These are phyloP conservation scores for Whalleya microplaca DNA, from an alignment of 2,329 filamentous ascomycete species.

Conservation along the genomic window DNA sequence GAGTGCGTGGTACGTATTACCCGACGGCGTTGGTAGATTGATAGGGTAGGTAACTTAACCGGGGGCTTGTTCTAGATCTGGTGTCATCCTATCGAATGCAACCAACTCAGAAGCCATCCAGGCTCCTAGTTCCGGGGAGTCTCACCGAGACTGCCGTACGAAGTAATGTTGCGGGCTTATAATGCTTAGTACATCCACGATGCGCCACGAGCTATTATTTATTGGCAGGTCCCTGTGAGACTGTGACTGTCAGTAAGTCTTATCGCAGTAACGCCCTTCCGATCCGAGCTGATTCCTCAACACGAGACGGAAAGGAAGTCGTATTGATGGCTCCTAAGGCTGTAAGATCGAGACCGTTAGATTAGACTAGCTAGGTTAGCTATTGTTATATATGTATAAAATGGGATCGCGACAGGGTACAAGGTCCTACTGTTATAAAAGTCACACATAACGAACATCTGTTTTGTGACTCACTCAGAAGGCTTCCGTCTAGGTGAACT, in stretches of 20 bases:
- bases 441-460: background rate
- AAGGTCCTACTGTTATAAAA: background rate
- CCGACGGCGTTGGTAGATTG: background rate
- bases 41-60: background rate
- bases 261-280: background rate
- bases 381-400: background rate
- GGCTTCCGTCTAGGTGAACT: background rate
- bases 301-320: background rate
- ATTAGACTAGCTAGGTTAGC: background rate
- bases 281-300: background rate
- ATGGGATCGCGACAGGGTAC: too few relatives aligned
- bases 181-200: background rate
- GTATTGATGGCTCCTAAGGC: background rate
- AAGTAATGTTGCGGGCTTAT: background rate
- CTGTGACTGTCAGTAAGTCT: background rate
- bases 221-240: background rate
- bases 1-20: background rate
- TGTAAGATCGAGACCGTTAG: background rate
- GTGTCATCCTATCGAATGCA: background rate
- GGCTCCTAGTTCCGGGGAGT: background rate
- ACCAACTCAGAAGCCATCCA: background rate
- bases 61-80: background rate
- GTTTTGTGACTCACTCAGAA: background rate
- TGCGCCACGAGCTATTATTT: background rate
- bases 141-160: background rate